Conservation (phyloP, 441 rosid species). For the Hypseocharis bilobata region DNA sequence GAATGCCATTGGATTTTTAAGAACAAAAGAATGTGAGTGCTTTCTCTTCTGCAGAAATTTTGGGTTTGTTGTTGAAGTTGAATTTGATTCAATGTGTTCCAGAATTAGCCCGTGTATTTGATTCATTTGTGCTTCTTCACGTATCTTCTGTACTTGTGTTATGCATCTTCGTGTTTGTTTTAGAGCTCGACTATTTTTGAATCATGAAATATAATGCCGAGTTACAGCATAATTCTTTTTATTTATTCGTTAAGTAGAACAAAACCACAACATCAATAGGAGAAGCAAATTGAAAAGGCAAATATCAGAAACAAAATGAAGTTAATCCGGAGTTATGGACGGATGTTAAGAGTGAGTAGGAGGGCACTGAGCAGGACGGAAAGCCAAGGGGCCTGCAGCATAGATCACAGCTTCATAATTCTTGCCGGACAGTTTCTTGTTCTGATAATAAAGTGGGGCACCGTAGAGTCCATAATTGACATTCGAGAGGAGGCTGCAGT, state of each 20-base stretch:
- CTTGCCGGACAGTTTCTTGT: constrained; percentile 39
- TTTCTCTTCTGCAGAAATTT: not conserved
- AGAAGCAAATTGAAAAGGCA: constrained; percentile 12
- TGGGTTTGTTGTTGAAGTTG: constrained; percentile 3
- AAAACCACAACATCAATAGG: constrained; percentile 1
- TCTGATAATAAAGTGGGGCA: constrained; percentile 44
- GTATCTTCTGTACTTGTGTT: constrained; percentile 4
- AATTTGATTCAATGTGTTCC: constrained; percentile 4
- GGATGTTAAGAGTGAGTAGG: constrained; percentile 30
- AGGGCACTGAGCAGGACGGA: constrained; percentile 59
- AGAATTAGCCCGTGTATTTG: too few relatives aligned
- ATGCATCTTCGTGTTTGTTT: constrained; percentile 1
- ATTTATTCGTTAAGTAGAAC: constrained; percentile 8
- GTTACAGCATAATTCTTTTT: constrained; percentile 7
- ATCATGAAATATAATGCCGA: not conserved
- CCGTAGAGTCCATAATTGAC: constrained; percentile 66
- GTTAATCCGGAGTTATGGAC: not conserved
- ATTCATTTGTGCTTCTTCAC: constrained; percentile 3
- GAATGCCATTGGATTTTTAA: constrained; percentile 65
- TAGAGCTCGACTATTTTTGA: not conserved
- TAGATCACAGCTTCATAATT: constrained; percentile 50
- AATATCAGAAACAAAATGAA: constrained; percentile 12
- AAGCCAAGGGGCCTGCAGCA: constrained; percentile 81
- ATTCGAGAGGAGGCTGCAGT: constrained; percentile 59
- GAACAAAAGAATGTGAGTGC: constrained; percentile 10